A percentile compares a stretch with the other conserved stretches of the same genome.
phyloP scores from a whole-genome alignment of 345 rosid genomes.

The Eucalyptus coolabah region DNA sequence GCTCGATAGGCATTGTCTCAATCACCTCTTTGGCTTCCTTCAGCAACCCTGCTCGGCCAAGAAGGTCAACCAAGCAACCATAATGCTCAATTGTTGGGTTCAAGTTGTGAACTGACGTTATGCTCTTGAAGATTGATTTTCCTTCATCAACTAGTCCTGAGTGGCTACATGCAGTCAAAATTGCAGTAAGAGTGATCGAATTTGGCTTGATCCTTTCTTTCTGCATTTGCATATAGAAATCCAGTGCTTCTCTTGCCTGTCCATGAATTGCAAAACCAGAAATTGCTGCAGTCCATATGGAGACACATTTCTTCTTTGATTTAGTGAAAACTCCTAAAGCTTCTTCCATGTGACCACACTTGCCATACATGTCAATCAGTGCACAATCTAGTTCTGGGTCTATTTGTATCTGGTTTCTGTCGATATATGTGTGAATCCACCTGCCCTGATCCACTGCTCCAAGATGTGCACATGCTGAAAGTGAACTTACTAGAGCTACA shows the following conservation, averaged over 20 bases:
- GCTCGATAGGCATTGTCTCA: conserved; percentile 42
- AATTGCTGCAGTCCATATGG: conserved; percentile 57
- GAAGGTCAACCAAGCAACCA: conserved; percentile 75
- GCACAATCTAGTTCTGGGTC: conserved; percentile 43
- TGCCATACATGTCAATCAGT: conserved; percentile 66
- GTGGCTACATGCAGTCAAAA: conserved; percentile 63
- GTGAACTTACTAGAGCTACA: conserved; percentile 28
- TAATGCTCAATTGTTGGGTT: conserved; percentile 64
- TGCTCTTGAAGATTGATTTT: conserved; percentile 30
- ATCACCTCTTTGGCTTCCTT: conserved; percentile 34
- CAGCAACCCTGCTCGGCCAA: conserved; percentile 62
- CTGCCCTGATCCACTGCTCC: conserved; percentile 74
- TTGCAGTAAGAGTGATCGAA: conserved; percentile 48
- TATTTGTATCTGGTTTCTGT: not conserved
- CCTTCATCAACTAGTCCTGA: conserved; percentile 55
- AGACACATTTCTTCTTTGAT: conserved; percentile 22
- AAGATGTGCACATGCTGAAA: conserved; percentile 66
- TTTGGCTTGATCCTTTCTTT: conserved; percentile 50
- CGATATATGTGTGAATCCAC: conserved; percentile 54
- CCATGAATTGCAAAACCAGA: conserved; percentile 61
- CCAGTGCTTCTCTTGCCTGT: conserved; percentile 43
- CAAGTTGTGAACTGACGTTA: conserved; percentile 23
- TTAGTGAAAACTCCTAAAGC: conserved; percentile 30
- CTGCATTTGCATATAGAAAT: conserved; percentile 42
- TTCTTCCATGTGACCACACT: conserved; percentile 53